Conservation (phyloP, 2,329 filamentous ascomycete genomes). For the Claviceps sp. region DNA sequence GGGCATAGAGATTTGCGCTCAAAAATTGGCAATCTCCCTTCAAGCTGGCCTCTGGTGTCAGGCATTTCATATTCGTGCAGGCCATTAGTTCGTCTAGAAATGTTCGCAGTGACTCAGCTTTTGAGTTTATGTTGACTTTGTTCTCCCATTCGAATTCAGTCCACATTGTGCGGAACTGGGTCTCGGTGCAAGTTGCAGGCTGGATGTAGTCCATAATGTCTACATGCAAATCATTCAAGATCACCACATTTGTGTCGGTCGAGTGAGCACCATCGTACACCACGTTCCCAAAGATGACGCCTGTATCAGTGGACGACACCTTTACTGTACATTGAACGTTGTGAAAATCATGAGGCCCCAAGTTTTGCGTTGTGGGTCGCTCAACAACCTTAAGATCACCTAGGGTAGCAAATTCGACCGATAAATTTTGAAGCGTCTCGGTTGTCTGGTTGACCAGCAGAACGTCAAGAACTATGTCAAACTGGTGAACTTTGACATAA, state of each 20-base stretch:
- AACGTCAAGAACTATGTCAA: conserved; percentile 94
- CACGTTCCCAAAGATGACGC: conserved; percentile 97
- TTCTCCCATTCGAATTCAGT: conserved; percentile 99
- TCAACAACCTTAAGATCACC: conserved; percentile 97
- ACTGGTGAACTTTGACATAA: conserved; percentile 97
- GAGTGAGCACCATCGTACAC: conserved; percentile 90
- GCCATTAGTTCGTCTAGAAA: conserved; percentile 94
- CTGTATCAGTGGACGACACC: conserved; percentile 93
- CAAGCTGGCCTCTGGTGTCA: conserved; percentile 90
- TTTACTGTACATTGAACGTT: conserved; percentile 99
- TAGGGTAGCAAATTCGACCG: conserved; percentile 95
- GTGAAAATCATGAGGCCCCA: conserved; percentile 90
- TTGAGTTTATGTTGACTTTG: conserved; percentile 99
- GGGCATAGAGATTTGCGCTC: conserved; percentile 90
- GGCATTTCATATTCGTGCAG: conserved; percentile 95
- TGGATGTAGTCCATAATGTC: conserved; percentile 99
- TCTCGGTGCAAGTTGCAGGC: conserved; percentile 90
- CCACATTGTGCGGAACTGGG: conserved; percentile 99
- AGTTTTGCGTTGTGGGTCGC: conserved; percentile 87
- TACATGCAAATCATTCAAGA: conserved; percentile 93
- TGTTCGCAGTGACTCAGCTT: conserved; percentile 79
- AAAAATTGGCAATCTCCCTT: conserved; percentile 97
- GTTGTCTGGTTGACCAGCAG: conserved; percentile 94
- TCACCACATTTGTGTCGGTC: conserved; percentile 91
- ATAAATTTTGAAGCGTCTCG: conserved; percentile 91